Percentiles rank a stretch among this genome's conserved stretches.
Conservation (phyloP, 2,329 filamentous ascomycete genomes). For the Fusarium tuaranense region DNA sequence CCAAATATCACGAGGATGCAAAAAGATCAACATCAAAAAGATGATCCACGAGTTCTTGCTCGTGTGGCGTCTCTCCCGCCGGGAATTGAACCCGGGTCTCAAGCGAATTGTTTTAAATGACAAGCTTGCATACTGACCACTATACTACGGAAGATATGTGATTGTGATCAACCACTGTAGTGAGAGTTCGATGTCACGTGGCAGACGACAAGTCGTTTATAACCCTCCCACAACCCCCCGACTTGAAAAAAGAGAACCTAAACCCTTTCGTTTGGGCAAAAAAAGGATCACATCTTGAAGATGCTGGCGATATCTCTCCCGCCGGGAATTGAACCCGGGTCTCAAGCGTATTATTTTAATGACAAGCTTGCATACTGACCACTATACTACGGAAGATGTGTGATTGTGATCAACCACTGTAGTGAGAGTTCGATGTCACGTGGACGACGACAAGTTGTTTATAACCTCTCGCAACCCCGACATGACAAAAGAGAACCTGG, state of each 20-base stretch:
- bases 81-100: not conserved
- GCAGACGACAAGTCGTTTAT: too few relatives aligned
- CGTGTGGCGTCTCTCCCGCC: not conserved
- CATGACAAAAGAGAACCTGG: too few relatives aligned
- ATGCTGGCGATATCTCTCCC: too few relatives aligned
- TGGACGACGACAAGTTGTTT: too few relatives aligned
- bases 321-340: too few relatives aligned
- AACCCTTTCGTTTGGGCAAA: too few relatives aligned
- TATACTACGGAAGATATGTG: not conserved
- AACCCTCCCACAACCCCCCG: too few relatives aligned
- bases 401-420: not conserved
- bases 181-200: conserved; percentile 1
- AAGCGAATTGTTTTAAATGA: not conserved
- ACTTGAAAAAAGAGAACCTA: too few relatives aligned
- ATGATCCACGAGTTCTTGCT: not conserved
- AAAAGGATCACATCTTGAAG: too few relatives aligned
- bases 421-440: conserved; percentile 1
- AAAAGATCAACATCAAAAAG: not conserved
- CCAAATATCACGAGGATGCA: too few relatives aligned
- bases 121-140: conserved; percentile 1
- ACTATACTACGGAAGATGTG: not conserved
- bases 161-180: not conserved
- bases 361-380: conserved; percentile 1
- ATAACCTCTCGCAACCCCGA: too few relatives aligned
- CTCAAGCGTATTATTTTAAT: not conserved